Conservation (phyloP, 495 filamentous ascomycete species). For the Mytilinidion resinicola region DNA sequence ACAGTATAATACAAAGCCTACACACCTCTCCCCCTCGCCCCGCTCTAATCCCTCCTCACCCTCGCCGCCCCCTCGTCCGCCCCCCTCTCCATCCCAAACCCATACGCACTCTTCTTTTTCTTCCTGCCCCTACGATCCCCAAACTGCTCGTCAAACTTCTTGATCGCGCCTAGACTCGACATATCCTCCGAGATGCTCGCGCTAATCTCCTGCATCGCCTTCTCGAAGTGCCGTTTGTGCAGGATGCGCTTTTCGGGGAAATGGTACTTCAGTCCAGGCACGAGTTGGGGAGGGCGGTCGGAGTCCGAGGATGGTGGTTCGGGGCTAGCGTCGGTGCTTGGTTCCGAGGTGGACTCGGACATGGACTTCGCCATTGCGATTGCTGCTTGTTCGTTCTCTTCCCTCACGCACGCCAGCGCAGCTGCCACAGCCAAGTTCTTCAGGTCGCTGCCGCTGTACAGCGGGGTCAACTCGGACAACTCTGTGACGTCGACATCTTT, state of each 20-base stretch:
- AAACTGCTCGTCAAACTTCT: conserved; percentile 94
- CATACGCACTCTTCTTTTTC: conserved; percentile 57
- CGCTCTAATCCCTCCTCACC: conserved; percentile 12
- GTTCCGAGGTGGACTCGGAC: conserved; percentile 3
- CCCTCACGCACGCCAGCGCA: conserved; percentile 78
- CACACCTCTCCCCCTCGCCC: too few species aligned
- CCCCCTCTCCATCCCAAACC: conserved; percentile 49
- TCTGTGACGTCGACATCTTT: conserved; percentile 59
- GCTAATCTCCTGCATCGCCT: conserved; percentile 80
- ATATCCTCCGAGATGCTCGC: conserved; percentile 95
- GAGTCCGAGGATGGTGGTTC: not conserved
- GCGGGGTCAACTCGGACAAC: conserved; percentile 68
- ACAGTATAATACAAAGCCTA: too few species aligned
- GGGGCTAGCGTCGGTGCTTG: not conserved
- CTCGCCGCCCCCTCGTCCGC: conserved; percentile 28
- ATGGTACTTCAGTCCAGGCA: conserved; percentile 14
- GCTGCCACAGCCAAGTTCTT: conserved; percentile 92
- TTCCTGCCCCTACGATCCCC: conserved; percentile 74
- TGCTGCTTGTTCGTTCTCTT: conserved; percentile 59
- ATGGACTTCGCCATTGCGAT: conserved; percentile 26
- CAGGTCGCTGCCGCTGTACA: conserved; percentile 95
- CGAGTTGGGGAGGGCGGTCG: not conserved
- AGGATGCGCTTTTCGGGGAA: conserved; percentile 23
- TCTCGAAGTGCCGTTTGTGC: conserved; percentile 61
- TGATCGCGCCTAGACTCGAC: conserved; percentile 73